Evolutionary conservation across 352 stramenopile genomes (phyloP).

Genomic region (Halophytophthora batemanensis): DNA sequence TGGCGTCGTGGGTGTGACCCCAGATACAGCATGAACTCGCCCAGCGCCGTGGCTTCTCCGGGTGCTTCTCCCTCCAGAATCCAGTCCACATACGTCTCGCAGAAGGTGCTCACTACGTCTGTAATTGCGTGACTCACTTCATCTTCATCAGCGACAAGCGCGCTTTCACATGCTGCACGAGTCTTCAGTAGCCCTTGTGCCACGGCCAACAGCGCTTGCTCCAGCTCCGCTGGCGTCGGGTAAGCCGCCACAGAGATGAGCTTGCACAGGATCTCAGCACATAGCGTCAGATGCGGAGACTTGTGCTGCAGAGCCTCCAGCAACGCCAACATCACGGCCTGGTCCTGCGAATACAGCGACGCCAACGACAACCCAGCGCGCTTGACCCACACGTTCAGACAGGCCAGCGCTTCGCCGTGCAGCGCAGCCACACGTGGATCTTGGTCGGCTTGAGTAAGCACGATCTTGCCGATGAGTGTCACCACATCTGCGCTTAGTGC

Average conservation of each 20-base stretch:
- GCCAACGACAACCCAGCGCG: conserved; percentile 55
- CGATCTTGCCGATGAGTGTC: conserved; percentile 43
- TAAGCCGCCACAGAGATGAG: conserved; percentile 61
- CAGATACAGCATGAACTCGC: conserved; percentile 58
- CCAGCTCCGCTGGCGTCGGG: conserved; percentile 39
- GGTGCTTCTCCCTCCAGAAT: conserved; percentile 43
- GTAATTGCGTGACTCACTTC: conserved; percentile 61
- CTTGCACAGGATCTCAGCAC: conserved; percentile 56
- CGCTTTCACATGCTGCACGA: conserved; percentile 42
- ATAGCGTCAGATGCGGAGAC: conserved; percentile 40
- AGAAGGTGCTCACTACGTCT: conserved; percentile 60
- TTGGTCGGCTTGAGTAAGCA: conserved; percentile 31
- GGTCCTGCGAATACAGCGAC: conserved; percentile 40
- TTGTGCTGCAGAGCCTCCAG: conserved; percentile 48
- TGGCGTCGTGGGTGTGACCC: conserved; percentile 55
- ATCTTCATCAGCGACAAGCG: conserved; percentile 46
- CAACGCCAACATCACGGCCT: conserved; percentile 35
- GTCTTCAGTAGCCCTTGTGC: conserved; percentile 47
- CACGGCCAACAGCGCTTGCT: conserved; percentile 38
- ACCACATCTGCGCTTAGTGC: conserved; percentile 44
- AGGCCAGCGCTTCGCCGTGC: conserved; percentile 53
- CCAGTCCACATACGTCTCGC: conserved; percentile 70
- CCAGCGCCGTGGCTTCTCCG: conserved; percentile 42
- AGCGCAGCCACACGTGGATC: conserved; percentile 28
- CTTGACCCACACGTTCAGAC: conserved; percentile 57